Base-by-base conservation (phyloP, 768 basidiomycete genomes). In the Phallus indusiatus region DNA sequence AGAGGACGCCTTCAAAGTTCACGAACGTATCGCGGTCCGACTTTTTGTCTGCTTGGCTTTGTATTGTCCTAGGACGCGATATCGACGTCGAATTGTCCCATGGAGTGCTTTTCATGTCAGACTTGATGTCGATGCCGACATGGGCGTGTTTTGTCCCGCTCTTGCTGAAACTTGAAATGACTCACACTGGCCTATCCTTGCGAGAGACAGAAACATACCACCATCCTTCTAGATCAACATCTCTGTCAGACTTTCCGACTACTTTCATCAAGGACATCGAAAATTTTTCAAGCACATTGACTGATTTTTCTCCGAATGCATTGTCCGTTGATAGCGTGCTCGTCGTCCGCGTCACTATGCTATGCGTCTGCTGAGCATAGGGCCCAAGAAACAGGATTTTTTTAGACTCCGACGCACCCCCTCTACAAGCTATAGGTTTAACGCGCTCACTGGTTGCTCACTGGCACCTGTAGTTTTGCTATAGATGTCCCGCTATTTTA, bases 181-280 rank as follows among this genome's bases (percentile, higher is more conserved):
- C 22, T 14, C n/a, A 46, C 24, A n/a, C n/a, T n/a, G 18, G 55
- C 1, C 22, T 17, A 9, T 5, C 47, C 24, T 24, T 14, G 28
- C 1, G n/a, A n/a, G 49, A 12, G 11, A 49, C 24, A 2, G 88
- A 92, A 5, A 95, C 73, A 86, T 85, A 92, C 94, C 94, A 95
- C 90, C 91, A 94, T 16, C 94, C 94, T 55, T 86, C 68, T 20
- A 95, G 76, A 70, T 96, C 94, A 47, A 96, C 75, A 0, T 94
- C 94, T 5, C 93, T 90, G 68, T 95, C 94, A n/a, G 82, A 78
- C 65, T 78, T 83, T n/a, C 93, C 91, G 4, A 93, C 93, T 16
- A 94, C 83, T n/a, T n/a, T n/a, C n/a, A n/a, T n/a, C n/a, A n/a
- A n/a, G n/a, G n/a, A n/a, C n/a, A n/a, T n/a, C n/a, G n/a, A n/a